Evolutionary conservation across 805 yeast species (phyloP).

Genomic region (Vanderwaltozyma tropicalis): DNA sequence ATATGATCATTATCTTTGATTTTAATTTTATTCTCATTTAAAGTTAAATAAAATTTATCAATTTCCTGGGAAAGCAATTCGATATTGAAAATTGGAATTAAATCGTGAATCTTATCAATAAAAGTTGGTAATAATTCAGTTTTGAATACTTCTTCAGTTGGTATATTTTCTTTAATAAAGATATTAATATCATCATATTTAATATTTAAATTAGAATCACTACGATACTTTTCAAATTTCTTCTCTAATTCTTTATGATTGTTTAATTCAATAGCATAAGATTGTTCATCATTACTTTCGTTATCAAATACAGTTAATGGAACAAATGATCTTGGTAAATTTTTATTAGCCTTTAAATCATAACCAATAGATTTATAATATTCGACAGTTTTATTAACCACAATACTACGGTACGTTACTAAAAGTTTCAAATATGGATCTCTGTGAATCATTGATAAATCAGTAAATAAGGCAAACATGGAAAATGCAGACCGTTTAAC

Average conservation of each 20-base stretch:
- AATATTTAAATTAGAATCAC: background rate
- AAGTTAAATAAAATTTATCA: slow-evolving; percentile 9
- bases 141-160: background rate
- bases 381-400: slow-evolving; percentile 14
- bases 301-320: slow-evolving; percentile 17
- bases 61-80: slow-evolving; percentile 9
- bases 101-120: slow-evolving; percentile 9
- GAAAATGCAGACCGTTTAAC: slow-evolving; percentile 23
- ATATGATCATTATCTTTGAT: slow-evolving; percentile 18
- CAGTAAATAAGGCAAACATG: slow-evolving; percentile 15
- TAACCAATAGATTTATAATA: slow-evolving; percentile 4
- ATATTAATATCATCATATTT: too few relatives aligned
- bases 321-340: slow-evolving; percentile 16
- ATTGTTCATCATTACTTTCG: slow-evolving; percentile 7
- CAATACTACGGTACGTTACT: slow-evolving; percentile 15
- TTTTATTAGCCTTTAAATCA: slow-evolving; percentile 9
- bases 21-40: slow-evolving; percentile 6
- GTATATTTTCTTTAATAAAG: too few relatives aligned
- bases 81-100: slow-evolving; percentile 21
- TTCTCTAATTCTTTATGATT: background rate
- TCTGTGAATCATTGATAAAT: slow-evolving; percentile 18
- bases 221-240: background rate
- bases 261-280: too few relatives aligned
- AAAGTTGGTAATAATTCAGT: slow-evolving; percentile 15
- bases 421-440: slow-evolving; percentile 20